Evolutionary conservation across 2,329 filamentous ascomycete species (phyloP), one percentile per base, ranked within the genome.

Genomic region (Ramularia collo-cygni): DNA sequence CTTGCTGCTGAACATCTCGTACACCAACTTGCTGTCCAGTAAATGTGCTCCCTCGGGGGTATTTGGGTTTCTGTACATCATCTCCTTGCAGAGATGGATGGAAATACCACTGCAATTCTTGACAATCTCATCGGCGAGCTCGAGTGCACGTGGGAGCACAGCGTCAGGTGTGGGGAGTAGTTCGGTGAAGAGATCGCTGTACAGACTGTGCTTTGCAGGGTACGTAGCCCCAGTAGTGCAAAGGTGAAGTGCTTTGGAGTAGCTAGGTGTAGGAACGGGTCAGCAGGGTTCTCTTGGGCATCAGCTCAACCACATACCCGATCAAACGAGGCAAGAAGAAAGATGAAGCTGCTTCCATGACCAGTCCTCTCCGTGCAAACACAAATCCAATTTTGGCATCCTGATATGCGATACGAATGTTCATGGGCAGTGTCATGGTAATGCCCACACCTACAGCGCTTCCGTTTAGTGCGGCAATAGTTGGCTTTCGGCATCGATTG

Each of bases 301-400:
- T 13, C 4, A 28, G 27, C 18, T 27, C 9, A 12, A 7, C n/a
- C 16, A 49, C 56, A 36, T 39, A 67, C 42, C 84, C 83, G 44
- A 87, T 72, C 17, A 87, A 67, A 0, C 80, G 73, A 2, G 83
- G 83, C 26, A 88, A 68, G 66, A 85, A 88, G 61, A 75, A 88
- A 7, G 76, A 80, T 36, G 73, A 78, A 55, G 76, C 81, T 1
- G 80, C 82, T 62, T 89, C 84, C 75, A 84, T 81, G 43, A 77
- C 70, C 53, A 88, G 70, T 1, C 83, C 83, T 30, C 83, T 71
- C 17, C 81, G 74, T 16, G 74, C 71, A 60, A 88, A 89, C 13
- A 86, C 81, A 57, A 87, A 85, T 37, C 83, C 83, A 47, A 87
- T 74, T 56, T 82, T 83, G 2, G 81, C 79, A 8, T 65, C 62